These are phyloP conservation scores for Boletus rufocinnamomeus DNA, from an alignment of 768 basidiomycete genomes.

Conservation along the genomic window DNA sequence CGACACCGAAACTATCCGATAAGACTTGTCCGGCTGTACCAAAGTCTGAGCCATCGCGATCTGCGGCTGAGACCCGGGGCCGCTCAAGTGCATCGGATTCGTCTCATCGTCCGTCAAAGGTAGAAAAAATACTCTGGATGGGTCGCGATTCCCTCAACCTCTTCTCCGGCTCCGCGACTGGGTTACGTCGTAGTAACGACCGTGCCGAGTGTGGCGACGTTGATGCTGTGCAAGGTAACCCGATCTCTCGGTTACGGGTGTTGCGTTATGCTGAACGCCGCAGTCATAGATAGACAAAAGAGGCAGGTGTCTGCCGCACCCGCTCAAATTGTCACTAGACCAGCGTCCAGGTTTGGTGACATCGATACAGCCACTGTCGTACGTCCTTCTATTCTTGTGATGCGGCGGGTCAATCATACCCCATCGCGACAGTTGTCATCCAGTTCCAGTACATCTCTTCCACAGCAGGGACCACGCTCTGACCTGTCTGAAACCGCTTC, in stretches of 20 bases:
- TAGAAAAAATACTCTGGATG: constrained; percentile 37
- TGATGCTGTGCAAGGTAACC: constrained; percentile 31
- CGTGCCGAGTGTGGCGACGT: constrained; percentile 16
- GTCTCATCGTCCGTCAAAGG: constrained; percentile 30
- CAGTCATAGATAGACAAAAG: constrained; percentile 18
- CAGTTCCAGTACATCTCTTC: constrained; percentile 22
- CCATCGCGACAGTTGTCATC: constrained; percentile 23
- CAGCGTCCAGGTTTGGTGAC: constrained; percentile 20
- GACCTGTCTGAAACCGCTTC: constrained; percentile 14
- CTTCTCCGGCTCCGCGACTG: constrained; percentile 24
- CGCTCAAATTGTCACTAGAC: constrained; percentile 11
- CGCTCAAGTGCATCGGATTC: constrained; percentile 7
- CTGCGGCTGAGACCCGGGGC: constrained; percentile 6
- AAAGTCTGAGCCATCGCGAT: background rate
- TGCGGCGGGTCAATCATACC: constrained; percentile 13
- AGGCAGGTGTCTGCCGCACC: constrained; percentile 14
- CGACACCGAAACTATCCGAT: constrained; percentile 14
- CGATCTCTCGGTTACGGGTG: background rate
- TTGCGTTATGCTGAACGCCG: constrained; percentile 2
- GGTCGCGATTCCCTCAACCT: constrained; percentile 33
- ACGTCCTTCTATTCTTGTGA: constrained; percentile 6
- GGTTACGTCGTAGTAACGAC: constrained; percentile 14
- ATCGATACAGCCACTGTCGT: constrained; percentile 28
- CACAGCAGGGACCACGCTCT: background rate
- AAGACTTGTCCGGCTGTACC: constrained; percentile 1